Evolutionary conservation across 805 yeast genomes (phyloP).

Genomic region (Torulaspora indica): DNA sequence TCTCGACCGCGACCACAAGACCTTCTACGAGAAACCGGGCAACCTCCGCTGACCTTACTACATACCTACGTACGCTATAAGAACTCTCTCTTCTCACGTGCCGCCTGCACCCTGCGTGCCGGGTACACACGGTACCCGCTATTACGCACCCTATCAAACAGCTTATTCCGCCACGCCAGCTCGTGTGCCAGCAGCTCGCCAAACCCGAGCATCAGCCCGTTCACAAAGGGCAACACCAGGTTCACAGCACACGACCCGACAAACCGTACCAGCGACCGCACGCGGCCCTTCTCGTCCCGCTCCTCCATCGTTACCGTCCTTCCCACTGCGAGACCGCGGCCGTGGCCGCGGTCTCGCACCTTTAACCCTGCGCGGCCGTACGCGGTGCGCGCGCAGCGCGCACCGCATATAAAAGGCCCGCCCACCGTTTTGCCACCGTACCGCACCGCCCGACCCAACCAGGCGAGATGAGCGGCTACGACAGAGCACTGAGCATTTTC

Average conservation of each 20-base stretch:
- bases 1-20: slow-evolving; percentile 42
- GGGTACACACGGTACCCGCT: slow-evolving; percentile 30
- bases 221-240: slow-evolving; percentile 76
- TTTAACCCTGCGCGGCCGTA: background rate
- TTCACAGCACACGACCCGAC: slow-evolving; percentile 58
- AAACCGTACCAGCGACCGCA: slow-evolving; percentile 6
- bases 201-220: slow-evolving; percentile 93
- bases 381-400: background rate
- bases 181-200: slow-evolving; percentile 95
- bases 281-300: slow-evolving; percentile 1
- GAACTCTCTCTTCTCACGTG: background rate
- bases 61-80: background rate
- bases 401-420: background rate
- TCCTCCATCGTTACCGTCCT: slow-evolving; percentile 1
- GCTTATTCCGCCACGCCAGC: slow-evolving; percentile 71
- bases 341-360: slow-evolving; percentile 10
- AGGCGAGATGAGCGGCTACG: slow-evolving; percentile 89
- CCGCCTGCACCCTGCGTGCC: slow-evolving; percentile 18
- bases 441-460: background rate
- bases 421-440: slow-evolving; percentile 11
- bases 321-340: slow-evolving; percentile 12
- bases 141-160: slow-evolving; percentile 64
- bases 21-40: slow-evolving; percentile 23
- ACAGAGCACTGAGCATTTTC: slow-evolving; percentile 94
- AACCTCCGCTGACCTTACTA: slow-evolving; percentile 9